Conservation (phyloP, 2,329 filamentous ascomycete species). For the Aspergillus sp. region DNA sequence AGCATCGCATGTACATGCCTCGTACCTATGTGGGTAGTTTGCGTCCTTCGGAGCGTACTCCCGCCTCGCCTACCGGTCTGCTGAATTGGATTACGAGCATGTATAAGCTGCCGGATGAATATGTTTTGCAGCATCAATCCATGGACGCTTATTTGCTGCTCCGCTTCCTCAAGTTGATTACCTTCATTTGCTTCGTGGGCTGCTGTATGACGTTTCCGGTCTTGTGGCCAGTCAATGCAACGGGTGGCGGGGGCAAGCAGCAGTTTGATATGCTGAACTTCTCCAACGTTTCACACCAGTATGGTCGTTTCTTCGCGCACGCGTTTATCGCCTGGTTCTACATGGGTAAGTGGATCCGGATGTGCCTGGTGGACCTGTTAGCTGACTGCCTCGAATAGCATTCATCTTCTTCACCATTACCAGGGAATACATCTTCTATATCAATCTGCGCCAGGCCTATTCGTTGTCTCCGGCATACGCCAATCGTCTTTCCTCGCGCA, state of each 20-base stretch:
- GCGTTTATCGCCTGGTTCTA: conserved; percentile 73
- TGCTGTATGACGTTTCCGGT: conserved; percentile 80
- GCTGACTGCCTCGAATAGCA: conserved; percentile 22
- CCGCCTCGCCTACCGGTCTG: conserved; percentile 51
- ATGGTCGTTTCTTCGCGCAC: conserved; percentile 72
- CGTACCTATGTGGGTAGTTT: conserved; percentile 49
- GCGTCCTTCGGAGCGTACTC: conserved; percentile 48
- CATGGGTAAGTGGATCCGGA: conserved; percentile 43
- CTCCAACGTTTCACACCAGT: conserved; percentile 57
- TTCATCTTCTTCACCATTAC: conserved; percentile 86
- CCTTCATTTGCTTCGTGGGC: conserved; percentile 74
- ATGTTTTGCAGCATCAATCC: conserved; percentile 80
- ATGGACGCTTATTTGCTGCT: conserved; percentile 88
- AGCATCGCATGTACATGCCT: conserved; percentile 47
- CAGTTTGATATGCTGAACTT: conserved; percentile 75
- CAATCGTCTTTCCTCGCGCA: conserved; percentile 78
- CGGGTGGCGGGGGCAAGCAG: conserved; percentile 56
- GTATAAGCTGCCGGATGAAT: conserved; percentile 62
- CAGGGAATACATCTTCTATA: conserved; percentile 81
- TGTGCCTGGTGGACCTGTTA: too few species aligned
- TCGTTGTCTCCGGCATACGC: conserved; percentile 76
- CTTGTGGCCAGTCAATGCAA: conserved; percentile 80
- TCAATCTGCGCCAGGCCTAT: conserved; percentile 89
- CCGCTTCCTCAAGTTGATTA: conserved; percentile 72
- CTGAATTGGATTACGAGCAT: conserved; percentile 62